phyloP scores from a whole-genome alignment of 306 rosid species.

The Pyrus communis region DNA sequence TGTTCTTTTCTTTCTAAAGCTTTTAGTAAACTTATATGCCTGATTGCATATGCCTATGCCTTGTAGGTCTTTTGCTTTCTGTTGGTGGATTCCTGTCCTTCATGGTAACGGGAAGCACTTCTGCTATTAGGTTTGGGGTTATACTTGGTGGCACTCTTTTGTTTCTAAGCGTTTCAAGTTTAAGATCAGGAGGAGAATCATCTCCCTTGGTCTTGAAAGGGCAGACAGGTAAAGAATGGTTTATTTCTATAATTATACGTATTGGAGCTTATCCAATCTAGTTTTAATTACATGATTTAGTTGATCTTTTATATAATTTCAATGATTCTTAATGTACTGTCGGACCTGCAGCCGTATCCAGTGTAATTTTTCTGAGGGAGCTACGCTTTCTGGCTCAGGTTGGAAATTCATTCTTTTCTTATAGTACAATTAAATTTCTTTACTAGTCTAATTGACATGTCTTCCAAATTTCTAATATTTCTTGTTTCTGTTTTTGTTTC shows the following conservation, averaged over 20 bases:
- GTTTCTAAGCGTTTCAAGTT: conserved; percentile 64
- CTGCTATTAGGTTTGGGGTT: conserved; percentile 86
- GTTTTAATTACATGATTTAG: background rate
- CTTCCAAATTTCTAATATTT: conserved; percentile 22
- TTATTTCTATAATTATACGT: background rate
- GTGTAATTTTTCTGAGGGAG: conserved; percentile 62
- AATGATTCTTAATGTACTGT: conserved; percentile 10
- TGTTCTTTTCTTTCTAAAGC: background rate
- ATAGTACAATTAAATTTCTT: background rate
- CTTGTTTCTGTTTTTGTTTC: conserved; percentile 6
- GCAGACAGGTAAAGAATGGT: conserved; percentile 64
- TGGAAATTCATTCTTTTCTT: conserved; percentile 14
- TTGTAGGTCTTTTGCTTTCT: conserved; percentile 74
- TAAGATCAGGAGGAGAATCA: conserved; percentile 52
- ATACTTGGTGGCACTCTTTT: conserved; percentile 76
- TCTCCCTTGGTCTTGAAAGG: conserved; percentile 63
- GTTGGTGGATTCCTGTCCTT: conserved; percentile 87
- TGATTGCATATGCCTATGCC: conserved; percentile 3
- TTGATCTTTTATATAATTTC: background rate
- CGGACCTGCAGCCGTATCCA: conserved; percentile 62
- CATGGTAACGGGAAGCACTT: conserved; percentile 69
- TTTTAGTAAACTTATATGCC: background rate
- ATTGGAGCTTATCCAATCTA: background rate
- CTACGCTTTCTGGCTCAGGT: conserved; percentile 45
- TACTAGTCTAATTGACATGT: background rate